These are phyloP conservation scores for Penicillium olsonii DNA, from an alignment of 2,329 filamentous ascomycete species.

Conservation along the genomic window DNA sequence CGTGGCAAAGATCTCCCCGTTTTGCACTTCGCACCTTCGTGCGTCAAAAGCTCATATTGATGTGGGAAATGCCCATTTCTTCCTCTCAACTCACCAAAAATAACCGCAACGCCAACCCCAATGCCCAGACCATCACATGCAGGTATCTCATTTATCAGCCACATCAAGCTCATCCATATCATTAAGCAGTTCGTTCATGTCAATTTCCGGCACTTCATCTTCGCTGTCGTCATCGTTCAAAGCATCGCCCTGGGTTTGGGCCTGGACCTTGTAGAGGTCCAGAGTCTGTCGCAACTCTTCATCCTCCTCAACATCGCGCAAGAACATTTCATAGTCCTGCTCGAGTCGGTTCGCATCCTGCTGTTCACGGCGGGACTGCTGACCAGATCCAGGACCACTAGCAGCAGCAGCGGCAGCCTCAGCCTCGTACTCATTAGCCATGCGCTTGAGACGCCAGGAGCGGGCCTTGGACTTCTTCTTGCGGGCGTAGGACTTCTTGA, in stretches of 20 bases:
- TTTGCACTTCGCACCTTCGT: no score
- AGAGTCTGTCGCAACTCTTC: constrained; percentile 80
- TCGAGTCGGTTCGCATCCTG: constrained; percentile 86
- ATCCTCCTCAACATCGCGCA: constrained; percentile 95
- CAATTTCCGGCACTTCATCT: constrained; percentile 61
- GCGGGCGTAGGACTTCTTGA: constrained; percentile 94
- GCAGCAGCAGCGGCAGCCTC: constrained; percentile 22
- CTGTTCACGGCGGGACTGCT: constrained; percentile 14
- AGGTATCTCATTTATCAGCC: constrained; percentile 20
- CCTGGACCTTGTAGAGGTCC: constrained; percentile 73
- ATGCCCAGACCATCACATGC: no score
- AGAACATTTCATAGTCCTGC: constrained; percentile 93
- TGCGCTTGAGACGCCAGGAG: constrained; percentile 93
- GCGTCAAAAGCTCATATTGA: no score
- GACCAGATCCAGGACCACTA: constrained; percentile 37
- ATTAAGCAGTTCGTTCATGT: constrained; percentile 62
- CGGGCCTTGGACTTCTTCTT: constrained; percentile 81
- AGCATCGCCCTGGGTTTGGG: constrained; percentile 51
- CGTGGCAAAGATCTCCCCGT: no score
- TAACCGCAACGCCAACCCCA: no score
- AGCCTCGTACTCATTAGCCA: constrained; percentile 86
- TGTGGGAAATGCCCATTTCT: no score
- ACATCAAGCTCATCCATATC: constrained; percentile 48
- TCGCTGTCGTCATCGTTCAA: constrained; percentile 54
- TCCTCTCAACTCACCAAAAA: no score